Conservation (phyloP, 2,329 filamentous ascomycete species). For the Aphanoascus verrucosus region DNA sequence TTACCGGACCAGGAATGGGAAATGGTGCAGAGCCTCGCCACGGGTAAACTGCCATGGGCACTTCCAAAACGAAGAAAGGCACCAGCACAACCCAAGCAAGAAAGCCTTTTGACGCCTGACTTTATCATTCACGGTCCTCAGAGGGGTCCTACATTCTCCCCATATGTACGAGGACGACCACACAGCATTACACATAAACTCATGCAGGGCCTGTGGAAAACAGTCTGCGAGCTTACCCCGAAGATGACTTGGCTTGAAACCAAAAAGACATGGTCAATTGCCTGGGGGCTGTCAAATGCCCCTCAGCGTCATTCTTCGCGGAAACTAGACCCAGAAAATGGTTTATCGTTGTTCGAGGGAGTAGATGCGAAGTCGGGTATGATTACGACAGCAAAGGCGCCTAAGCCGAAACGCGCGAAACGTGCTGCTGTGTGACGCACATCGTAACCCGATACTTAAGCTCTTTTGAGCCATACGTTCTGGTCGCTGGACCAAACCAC, state of each 20-base stretch:
- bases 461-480: too few relatives aligned
- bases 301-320: conserved; percentile 6
- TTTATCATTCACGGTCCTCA: conserved; percentile 30
- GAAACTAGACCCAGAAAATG: conserved; percentile 12
- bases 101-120: conserved; percentile 18
- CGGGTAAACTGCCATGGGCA: conserved; percentile 25
- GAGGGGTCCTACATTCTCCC: conserved; percentile 27
- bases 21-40: conserved; percentile 26
- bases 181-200: conserved; percentile 32
- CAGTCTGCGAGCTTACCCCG: conserved; percentile 27
- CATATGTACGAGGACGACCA: conserved; percentile 29
- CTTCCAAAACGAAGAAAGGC: conserved; percentile 22
- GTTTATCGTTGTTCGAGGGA: conserved; percentile 14
- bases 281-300: conserved; percentile 21
- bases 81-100: neutral
- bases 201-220: conserved; percentile 31
- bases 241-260: conserved; percentile 20
- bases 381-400: neutral
- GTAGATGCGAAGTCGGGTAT: conserved; percentile 12
- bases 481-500: too few relatives aligned
- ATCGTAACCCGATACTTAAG: too few relatives aligned
- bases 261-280: conserved; percentile 21
- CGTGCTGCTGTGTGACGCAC: neutral
- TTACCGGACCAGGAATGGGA: conserved; percentile 30
- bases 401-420: too few relatives aligned